A percentile compares a stretch with the other conserved stretches of the same genome.
Conservation (phyloP, 2,329 filamentous ascomycete species). For the Zalaria sp. region DNA sequence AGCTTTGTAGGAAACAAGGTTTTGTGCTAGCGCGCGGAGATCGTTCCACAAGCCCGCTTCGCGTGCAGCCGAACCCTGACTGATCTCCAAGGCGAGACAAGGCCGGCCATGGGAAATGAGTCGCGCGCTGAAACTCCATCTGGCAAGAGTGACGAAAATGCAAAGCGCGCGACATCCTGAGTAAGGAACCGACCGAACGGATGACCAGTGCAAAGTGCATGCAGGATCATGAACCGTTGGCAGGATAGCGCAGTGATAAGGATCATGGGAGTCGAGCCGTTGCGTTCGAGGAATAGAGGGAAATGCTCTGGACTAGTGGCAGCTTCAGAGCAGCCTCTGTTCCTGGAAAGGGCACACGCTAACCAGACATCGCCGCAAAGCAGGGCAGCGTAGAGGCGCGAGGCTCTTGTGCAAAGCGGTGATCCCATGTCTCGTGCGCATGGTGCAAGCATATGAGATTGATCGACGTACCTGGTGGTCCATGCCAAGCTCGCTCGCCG, state of each 20-base stretch:
- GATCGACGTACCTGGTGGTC: conserved; percentile 4
- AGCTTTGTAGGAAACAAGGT: not conserved
- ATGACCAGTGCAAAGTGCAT: too few relatives aligned
- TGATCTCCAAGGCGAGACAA: not conserved
- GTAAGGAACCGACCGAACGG: too few relatives aligned
- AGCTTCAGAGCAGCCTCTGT: too few relatives aligned
- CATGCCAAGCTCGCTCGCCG: conserved; percentile 14
- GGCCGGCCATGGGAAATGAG: not conserved
- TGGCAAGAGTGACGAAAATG: conserved; percentile 1
- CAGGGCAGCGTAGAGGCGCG: conserved; percentile 1
- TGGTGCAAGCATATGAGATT: not conserved
- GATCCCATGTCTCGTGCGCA: conserved; percentile 1
- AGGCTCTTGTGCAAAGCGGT: conserved; percentile 2
- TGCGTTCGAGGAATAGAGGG: too few relatives aligned
- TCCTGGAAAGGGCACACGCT: not conserved
- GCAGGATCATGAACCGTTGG: too few relatives aligned
- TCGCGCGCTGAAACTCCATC: not conserved
- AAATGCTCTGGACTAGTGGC: too few relatives aligned
- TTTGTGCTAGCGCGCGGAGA: not conserved
- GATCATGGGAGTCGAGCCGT: too few relatives aligned
- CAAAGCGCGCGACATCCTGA: not conserved
- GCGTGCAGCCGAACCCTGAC: not conserved
- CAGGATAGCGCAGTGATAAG: too few relatives aligned
- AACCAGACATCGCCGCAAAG: not conserved
- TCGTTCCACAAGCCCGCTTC: not conserved